Base-by-base conservation (phyloP, 768 basidiomycete genomes). In the Collybia mongolica region DNA sequence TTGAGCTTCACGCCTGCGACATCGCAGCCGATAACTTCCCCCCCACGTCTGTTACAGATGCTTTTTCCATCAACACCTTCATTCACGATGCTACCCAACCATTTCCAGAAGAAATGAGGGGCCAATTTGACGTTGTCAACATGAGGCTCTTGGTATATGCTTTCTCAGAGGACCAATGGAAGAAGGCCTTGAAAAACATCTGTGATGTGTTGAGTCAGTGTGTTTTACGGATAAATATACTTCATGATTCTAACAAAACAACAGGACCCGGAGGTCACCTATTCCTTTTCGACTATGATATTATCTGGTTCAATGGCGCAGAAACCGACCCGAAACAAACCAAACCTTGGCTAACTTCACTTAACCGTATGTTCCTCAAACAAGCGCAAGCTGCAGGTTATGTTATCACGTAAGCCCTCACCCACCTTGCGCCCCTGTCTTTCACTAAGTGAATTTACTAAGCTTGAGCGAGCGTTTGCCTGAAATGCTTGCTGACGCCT, bases 211-310 rank as follows among this genome's bases (percentile, higher is more conserved):
- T 47, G n/a, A 37, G 46, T 47, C 17, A 12, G 37, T 47, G 15
- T 39, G 9, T 6, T 24, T 23, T 39, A 6, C 14, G 18, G n/a
- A 24, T n/a, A 18, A 11, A 18, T 12, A 20, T 18, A 11, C 11
- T 1, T 47, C 23, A 12, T 15, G 17, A 2, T 23, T 7, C 39
- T 18, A 37, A 38, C 36, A 26, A n/a, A 2, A 6, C 6, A 26
- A 6, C 15, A 47, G 46, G 39, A 20, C 37, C 37, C 15, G 37
- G 37, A 12, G 46, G 46, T 18, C 17, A 24, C 23, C 37, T 47
- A n/a, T 12, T 47, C 28, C 37, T 47, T 26, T 47, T 36, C 36
- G 46, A 47, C 6, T 47, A 39, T 47, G 46, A 47, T 18, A 47
- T 36, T 17, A 20, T 47, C 23, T 47, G 46, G 46, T 47, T 39